Evolutionary conservation across 2,329 filamentous ascomycete species (phyloP), one percentile per base, ranked within the genome.

Genomic region (Tolypocladium paradoxum): DNA sequence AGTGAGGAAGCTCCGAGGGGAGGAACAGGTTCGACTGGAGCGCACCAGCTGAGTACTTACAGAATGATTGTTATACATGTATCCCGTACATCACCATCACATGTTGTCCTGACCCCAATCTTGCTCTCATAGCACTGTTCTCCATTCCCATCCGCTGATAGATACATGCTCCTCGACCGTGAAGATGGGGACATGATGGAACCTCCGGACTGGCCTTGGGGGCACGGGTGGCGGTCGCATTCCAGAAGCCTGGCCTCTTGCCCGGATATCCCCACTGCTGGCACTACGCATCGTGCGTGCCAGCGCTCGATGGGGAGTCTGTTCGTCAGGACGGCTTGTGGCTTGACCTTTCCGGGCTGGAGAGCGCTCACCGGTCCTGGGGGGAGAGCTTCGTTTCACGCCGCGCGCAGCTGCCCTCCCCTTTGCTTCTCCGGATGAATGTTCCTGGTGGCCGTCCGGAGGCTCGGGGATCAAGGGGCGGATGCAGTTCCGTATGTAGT

Each of bases 401-500:
- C 54, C 54, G 20, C 56, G 47, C 24, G 48, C 22, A 12, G 48
- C 36, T 5, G 50, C 22, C 33, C 53, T 56, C 14, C 35, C 37
- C 40, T 50, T 34, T 11, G 38, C 12, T 16, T 37, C 37, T 1
- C 29, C 29, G 18, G 49, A 40, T 36, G 50, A 49, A 6, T 27
- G 37, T 4, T 51, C 36, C 16, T 43, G 47, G 36, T 24, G 11
- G 2, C 31, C 29, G 9, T 46, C 51, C 6, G 35, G 53, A 40
- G 29, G 56, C 50, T 59, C 61, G 14, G 69, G 68, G 31, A 71
- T 62, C 53, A 65, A 68, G 6, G 68, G 68, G 6, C 69, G 63
- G 49, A 71, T 68, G 51, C 63, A 70, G 53, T 67, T 66, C 58
- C 55, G 63, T 53, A 71, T 64, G 48, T 71, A 71, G 56, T 68